Evolutionary conservation across 495 filamentous ascomycete species (phyloP), one percentile per base, ranked within the genome.

Genomic region (Penicillium odoratum): DNA sequence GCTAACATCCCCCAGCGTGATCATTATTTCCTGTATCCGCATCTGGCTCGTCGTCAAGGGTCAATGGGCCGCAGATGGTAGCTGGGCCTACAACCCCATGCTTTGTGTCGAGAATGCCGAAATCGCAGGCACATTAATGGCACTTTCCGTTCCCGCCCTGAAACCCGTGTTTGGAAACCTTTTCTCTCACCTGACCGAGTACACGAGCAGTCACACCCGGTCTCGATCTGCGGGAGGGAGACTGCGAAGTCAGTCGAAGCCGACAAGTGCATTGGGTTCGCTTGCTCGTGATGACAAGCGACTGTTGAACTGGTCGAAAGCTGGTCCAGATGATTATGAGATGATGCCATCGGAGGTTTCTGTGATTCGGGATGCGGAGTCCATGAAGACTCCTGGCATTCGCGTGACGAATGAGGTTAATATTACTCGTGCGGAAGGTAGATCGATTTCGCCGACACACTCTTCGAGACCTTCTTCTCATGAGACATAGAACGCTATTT

Each of bases 1-100:
- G 13, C 62, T 61, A 61, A 59, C 48, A 31, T 13, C 15, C 4
- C 8, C 9, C 51, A 78, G 76, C 25, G 76, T 78, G 16, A 73
- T 77, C 51, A 58, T 65, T 31, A 78, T 79, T 33, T 78, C 76
- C 29, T 61, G 70, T 33, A 42, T 72, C 54, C 76, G 77, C 50
- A 61, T 80, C 46, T 71, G 69, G 57, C 69, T 80, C 25, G 75
- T 79, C 6, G 68, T 71, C n/a, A 16, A 45, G 13, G 74, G 77
- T 21, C 71, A 76, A 57, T 78, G 72, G 70, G 57, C 61, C 0
- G 13, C 62, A 16, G 77, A 80, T 60, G 67, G 66, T 43, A 74
- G 73, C 38, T 80, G 77, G 77, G 62, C 66, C 21, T 79, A 80
- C 64, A 71, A 71, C 40, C 74, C 76, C 11, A 72, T 76, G 72